Conservation (phyloP, 2,329 filamentous ascomycete species). For the Venturia pyrina region DNA sequence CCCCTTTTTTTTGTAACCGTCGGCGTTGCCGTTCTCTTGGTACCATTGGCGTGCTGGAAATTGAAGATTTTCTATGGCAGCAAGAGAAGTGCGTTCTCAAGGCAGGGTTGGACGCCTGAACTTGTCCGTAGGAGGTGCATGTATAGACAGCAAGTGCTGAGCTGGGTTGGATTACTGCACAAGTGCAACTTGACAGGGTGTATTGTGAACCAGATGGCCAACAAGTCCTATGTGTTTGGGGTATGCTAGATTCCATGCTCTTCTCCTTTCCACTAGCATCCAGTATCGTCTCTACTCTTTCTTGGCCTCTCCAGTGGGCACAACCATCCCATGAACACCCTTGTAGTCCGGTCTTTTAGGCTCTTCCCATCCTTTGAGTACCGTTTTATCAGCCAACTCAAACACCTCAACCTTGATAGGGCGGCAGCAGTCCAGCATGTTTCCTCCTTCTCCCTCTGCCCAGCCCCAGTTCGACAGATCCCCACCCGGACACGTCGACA, state of each 20-base stretch:
- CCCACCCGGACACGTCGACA: conserved; percentile 67
- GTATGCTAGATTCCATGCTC: background rate
- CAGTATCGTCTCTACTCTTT: background rate
- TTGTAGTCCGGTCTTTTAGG: conserved; percentile 51
- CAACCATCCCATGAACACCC: conserved; percentile 54
- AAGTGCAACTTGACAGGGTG: background rate
- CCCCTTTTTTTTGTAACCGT: too few relatives aligned
- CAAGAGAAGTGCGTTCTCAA: too few relatives aligned
- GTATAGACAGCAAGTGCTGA: too few relatives aligned
- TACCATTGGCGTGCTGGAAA: too few relatives aligned
- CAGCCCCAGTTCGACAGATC: conserved; percentile 78
- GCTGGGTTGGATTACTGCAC: background rate
- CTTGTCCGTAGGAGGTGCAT: too few relatives aligned
- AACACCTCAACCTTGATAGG: conserved; percentile 68
- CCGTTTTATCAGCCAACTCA: conserved; percentile 42
- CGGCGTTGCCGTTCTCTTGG: too few relatives aligned
- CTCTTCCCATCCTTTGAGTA: conserved; percentile 54
- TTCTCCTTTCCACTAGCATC: background rate
- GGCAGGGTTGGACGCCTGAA: too few relatives aligned
- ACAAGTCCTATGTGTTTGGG: background rate
- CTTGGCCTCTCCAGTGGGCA: conserved; percentile 33
- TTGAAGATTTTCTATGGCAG: too few relatives aligned
- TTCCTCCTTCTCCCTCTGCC: conserved; percentile 42
- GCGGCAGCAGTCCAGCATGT: conserved; percentile 61
- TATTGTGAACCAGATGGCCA: background rate